Percentiles rank a stretch among this genome's conserved stretches.
Conservation (phyloP, 2,329 filamentous ascomycete species). For the Sordariomycetes sp. region DNA sequence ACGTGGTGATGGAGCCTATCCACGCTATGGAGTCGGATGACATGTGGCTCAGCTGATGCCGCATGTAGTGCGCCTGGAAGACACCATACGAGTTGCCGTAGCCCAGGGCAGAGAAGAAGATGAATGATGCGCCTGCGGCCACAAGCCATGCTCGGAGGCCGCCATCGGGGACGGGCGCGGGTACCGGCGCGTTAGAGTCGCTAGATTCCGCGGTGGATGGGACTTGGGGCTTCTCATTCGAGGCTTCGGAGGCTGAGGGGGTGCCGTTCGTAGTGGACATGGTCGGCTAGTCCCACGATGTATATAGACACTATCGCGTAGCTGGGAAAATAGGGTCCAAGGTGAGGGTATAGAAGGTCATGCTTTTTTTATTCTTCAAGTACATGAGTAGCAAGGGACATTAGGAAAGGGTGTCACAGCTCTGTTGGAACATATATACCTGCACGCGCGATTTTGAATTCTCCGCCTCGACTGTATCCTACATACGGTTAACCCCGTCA, state of each 20-base stretch:
- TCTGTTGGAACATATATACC: too few relatives aligned
- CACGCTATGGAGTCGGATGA: slow-evolving; percentile 17
- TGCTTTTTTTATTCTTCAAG: too few relatives aligned
- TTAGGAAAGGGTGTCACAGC: too few relatives aligned
- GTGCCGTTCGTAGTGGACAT: too few relatives aligned
- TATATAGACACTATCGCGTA: too few relatives aligned
- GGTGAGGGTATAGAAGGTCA: too few relatives aligned
- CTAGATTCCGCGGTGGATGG: background rate
- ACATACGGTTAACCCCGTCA: too few relatives aligned
- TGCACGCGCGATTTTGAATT: too few relatives aligned
- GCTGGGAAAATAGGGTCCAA: too few relatives aligned
- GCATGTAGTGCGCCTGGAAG: slow-evolving; percentile 28
- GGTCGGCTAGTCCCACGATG: too few relatives aligned
- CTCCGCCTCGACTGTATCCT: too few relatives aligned
- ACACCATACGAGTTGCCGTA: slow-evolving; percentile 29
- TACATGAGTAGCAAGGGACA: too few relatives aligned
- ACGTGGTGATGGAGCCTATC: background rate
- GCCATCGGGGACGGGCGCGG: slow-evolving; percentile 13
- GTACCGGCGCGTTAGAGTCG: background rate
- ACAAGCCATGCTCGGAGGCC: slow-evolving; percentile 25
- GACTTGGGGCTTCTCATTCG: background rate
- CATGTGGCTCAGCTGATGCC: slow-evolving; percentile 16
- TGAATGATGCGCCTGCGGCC: slow-evolving; percentile 17
- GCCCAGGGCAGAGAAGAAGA: slow-evolving; percentile 25
- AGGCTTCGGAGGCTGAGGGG: background rate